These are phyloP conservation scores for Aureobasidium namibiae DNA, from an alignment of 2,329 filamentous ascomycete species.

Conservation along the genomic window DNA sequence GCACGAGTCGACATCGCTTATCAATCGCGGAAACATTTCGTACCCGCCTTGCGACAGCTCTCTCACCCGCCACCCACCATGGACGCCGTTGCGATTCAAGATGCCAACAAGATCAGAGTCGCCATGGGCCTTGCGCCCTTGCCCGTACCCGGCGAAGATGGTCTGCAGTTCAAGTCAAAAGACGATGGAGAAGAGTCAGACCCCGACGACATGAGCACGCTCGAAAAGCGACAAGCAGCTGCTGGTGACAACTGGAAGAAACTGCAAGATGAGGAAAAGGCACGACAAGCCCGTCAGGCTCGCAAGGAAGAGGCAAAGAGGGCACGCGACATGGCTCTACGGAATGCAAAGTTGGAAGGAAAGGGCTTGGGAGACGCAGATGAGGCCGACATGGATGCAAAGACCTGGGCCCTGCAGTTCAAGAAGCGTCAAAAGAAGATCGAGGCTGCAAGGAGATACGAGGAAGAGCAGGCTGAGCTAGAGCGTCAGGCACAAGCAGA, in stretches of 20 bases:
- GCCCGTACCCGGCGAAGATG: conserved; percentile 62
- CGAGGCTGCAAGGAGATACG: conserved; percentile 58
- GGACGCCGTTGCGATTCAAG: conserved; percentile 64
- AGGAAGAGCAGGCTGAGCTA: conserved; percentile 70
- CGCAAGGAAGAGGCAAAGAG: conserved; percentile 77
- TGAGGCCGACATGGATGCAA: conserved; percentile 63
- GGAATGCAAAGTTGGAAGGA: conserved; percentile 68
- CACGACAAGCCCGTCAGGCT: conserved; percentile 71
- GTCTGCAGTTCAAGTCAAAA: conserved; percentile 46
- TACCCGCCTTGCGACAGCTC: background rate
- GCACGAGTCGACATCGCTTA: background rate
- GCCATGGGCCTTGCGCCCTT: conserved; percentile 86
- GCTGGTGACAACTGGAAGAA: conserved; percentile 68
- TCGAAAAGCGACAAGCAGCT: conserved; percentile 70
- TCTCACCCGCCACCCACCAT: conserved; percentile 18
- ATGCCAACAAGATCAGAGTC: conserved; percentile 85
- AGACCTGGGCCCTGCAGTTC: conserved; percentile 76
- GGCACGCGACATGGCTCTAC: conserved; percentile 74
- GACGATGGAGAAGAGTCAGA: conserved; percentile 46
- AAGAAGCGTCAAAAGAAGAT: conserved; percentile 95
- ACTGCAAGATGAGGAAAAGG: conserved; percentile 58
- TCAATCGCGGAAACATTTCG: no score
- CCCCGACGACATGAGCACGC: conserved; percentile 68
- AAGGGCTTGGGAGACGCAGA: conserved; percentile 73
- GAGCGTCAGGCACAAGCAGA: conserved; percentile 58